These are phyloP conservation scores for Fusarium setosum DNA, from an alignment of 2,329 filamentous ascomycete genomes.

Conservation along the genomic window DNA sequence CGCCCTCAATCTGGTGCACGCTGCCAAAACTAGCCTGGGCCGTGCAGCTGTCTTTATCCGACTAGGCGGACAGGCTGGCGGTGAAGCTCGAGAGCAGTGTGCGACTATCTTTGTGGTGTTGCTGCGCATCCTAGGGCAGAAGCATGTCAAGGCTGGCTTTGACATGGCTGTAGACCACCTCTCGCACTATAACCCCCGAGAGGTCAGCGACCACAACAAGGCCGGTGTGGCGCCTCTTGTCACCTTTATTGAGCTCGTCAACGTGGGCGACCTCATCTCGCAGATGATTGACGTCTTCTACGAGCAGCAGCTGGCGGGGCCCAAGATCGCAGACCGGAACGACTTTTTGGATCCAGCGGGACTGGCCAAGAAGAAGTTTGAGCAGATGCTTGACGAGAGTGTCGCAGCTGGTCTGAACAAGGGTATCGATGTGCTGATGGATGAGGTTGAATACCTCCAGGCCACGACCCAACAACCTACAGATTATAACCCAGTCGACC, in stretches of 20 bases:
- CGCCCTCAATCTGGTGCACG: slow-evolving; percentile 87
- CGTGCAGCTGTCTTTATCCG: slow-evolving; percentile 85
- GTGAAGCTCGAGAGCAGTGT: slow-evolving; percentile 89
- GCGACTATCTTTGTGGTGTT: slow-evolving; percentile 88
- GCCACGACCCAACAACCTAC: slow-evolving; percentile 86
- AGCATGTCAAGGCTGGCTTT: slow-evolving; percentile 93
- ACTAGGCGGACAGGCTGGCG: slow-evolving; percentile 82
- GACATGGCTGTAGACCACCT: slow-evolving; percentile 92
- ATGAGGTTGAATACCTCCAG: slow-evolving; percentile 95
- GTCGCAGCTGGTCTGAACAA: slow-evolving; percentile 97
- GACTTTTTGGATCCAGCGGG: slow-evolving; percentile 94
- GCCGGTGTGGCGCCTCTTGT: slow-evolving; percentile 89
- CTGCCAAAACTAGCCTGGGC: slow-evolving; percentile 88
- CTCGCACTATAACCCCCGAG: slow-evolving; percentile 89
- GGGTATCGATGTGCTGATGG: slow-evolving; percentile 98
- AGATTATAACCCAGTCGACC: slow-evolving; percentile 83
- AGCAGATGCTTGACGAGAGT: slow-evolving; percentile 97
- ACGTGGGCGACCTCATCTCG: slow-evolving; percentile 96
- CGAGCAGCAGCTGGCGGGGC: slow-evolving; percentile 88
- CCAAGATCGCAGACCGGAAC: slow-evolving; percentile 88
- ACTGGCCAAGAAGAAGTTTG: slow-evolving; percentile 97
- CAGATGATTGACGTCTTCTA: slow-evolving; percentile 99
- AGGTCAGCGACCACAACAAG: slow-evolving; percentile 77
- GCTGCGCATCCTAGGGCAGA: slow-evolving; percentile 84
- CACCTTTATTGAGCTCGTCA: slow-evolving; percentile 96